These are phyloP conservation scores for Solanum stenotomum DNA, from an alignment of 257 asterid species.

Conservation along the genomic window DNA sequence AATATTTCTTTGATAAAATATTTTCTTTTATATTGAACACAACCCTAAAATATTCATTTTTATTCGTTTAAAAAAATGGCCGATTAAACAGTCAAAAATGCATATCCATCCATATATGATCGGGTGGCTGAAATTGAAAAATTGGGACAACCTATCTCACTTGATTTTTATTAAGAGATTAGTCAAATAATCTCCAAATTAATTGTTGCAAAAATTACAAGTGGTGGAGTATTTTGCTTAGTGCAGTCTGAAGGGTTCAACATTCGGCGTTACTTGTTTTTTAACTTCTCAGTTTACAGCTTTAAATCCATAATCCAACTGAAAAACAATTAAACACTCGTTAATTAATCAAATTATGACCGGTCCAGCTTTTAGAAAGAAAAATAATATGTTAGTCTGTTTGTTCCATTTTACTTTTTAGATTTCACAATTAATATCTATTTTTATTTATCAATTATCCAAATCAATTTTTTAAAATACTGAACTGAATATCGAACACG, in stretches of 20 bases:
- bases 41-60: too few relatives aligned
- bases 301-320: background rate
- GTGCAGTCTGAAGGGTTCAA: background rate
- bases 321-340: background rate
- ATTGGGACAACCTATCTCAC: too few relatives aligned
- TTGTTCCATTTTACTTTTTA: too few relatives aligned
- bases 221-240: background rate
- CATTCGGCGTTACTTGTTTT: background rate
- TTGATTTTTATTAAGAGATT: too few relatives aligned
- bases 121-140: background rate
- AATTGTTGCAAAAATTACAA: background rate
- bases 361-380: background rate
- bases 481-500: background rate
- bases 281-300: background rate
- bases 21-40: too few relatives aligned
- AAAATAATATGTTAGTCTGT: too few relatives aligned
- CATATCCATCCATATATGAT: background rate
- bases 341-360: background rate
- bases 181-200: background rate
- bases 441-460: fast-evolving
- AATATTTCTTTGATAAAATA: too few relatives aligned
- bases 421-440: background rate
- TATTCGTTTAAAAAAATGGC: too few relatives aligned
- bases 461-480: background rate
- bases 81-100: background rate